Evolutionary conservation across 148 eudicot genomes (phyloP).

Genomic region (Rhododendron vialii): DNA sequence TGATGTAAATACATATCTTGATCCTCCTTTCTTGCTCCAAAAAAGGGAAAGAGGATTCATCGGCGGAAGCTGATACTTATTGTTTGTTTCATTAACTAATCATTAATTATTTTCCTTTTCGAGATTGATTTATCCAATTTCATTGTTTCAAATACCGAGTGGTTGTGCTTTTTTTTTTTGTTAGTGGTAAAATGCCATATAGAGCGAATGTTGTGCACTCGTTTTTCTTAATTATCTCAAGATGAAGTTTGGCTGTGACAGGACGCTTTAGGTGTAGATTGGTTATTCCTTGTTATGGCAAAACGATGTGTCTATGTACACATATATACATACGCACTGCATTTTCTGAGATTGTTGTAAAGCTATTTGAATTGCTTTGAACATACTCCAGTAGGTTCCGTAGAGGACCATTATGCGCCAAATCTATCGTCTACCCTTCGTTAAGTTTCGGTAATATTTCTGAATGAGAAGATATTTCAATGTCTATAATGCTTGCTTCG

Average conservation of each 20-base stretch:
- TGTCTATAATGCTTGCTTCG: too few species aligned
- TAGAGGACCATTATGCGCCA: neutral
- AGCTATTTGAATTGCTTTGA: neutral
- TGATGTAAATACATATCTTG: too few species aligned
- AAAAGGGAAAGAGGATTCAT: too few species aligned
- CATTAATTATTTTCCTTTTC: too few species aligned
- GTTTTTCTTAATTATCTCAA: too few species aligned
- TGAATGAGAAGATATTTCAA: neutral
- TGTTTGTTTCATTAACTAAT: too few species aligned
- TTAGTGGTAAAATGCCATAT: neutral
- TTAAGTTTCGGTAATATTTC: neutral
- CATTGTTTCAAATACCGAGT: neutral
- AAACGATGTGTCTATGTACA: neutral
- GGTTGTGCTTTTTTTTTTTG: neutral
- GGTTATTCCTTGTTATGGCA: neutral
- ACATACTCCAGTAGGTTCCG: neutral
- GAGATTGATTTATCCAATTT: neutral
- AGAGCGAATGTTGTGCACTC: neutral
- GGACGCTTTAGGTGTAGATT: neutral
- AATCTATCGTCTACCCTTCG: neutral
- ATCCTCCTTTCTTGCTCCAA: too few species aligned
- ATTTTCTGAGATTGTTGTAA: neutral
- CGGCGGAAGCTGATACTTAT: too few species aligned
- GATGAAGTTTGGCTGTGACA: neutral
- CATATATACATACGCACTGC: neutral